Percentiles rank a stretch among this genome's conserved stretches.
Conservation (phyloP, 768 basidiomycete species). For the Collybia sordida region DNA sequence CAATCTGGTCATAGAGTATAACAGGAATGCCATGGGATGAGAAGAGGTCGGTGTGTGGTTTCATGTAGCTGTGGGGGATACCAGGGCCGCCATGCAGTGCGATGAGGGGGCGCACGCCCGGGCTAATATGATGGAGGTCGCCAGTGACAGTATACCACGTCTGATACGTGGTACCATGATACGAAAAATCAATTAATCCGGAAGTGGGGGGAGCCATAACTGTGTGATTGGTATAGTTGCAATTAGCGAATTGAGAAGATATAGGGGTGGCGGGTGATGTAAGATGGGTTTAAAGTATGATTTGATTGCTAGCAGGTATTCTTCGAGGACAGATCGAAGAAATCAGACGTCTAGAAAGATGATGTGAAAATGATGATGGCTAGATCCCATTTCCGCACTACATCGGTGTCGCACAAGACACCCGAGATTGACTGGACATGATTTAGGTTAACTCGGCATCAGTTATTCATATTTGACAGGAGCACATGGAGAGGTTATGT, state of each 20-base stretch:
- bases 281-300: too few species aligned
- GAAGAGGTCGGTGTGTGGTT: slow-evolving; percentile 34
- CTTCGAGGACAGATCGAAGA: too few species aligned
- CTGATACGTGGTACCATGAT: slow-evolving; percentile 12
- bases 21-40: slow-evolving; percentile 31
- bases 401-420: background rate
- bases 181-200: slow-evolving; percentile 12
- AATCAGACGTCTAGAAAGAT: too few species aligned
- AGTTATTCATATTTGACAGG: too few species aligned
- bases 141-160: slow-evolving; percentile 16
- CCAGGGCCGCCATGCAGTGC: slow-evolving; percentile 48
- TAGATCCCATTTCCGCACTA: background rate
- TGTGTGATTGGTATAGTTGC: background rate
- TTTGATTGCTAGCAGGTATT: too few species aligned
- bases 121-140: slow-evolving; percentile 5
- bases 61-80: slow-evolving; percentile 37
- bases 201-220: slow-evolving; percentile 1
- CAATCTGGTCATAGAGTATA: slow-evolving; percentile 54
- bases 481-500: too few species aligned
- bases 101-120: slow-evolving; percentile 29
- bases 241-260: too few species aligned
- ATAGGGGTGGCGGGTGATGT: too few species aligned
- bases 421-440: too few species aligned
- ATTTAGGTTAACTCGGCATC: too few species aligned
- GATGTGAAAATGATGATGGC: too few species aligned